These are phyloP conservation scores for Datura wrightii DNA, from an alignment of 257 asterid species.

Conservation along the genomic window DNA sequence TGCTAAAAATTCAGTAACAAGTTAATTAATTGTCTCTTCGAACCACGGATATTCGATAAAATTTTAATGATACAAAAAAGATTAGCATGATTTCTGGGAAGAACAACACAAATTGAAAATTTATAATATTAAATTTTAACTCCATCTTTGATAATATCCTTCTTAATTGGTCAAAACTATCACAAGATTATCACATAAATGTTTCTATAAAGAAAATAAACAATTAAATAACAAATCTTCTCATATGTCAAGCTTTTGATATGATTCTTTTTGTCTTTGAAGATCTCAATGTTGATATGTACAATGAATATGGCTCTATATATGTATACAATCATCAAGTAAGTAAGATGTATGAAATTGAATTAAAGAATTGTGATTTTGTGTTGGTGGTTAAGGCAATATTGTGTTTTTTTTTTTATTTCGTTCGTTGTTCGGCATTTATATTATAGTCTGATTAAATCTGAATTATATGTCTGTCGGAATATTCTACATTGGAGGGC, in stretches of 20 bases:
- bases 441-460: too few species aligned
- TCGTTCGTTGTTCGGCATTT: neutral
- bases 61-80: too few species aligned
- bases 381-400: neutral
- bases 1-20: neutral
- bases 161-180: neutral
- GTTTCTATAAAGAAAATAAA: neutral
- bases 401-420: neutral
- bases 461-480: too few species aligned
- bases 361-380: neutral
- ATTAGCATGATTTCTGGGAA: too few species aligned
- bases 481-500: too few species aligned
- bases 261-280: conserved; percentile 13
- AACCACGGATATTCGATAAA: too few species aligned
- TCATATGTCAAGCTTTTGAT: conserved; percentile 18
- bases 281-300: neutral
- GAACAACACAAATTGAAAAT: neutral
- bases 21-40: neutral
- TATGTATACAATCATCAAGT: neutral
- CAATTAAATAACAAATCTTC: neutral
- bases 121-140: neutral
- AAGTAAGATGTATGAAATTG: neutral
- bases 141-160: neutral
- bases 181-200: neutral
- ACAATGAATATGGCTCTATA: conserved; percentile 27